phyloP scores from a whole-genome alignment of 257 asterid genomes.

The Linaria vulgaris region DNA sequence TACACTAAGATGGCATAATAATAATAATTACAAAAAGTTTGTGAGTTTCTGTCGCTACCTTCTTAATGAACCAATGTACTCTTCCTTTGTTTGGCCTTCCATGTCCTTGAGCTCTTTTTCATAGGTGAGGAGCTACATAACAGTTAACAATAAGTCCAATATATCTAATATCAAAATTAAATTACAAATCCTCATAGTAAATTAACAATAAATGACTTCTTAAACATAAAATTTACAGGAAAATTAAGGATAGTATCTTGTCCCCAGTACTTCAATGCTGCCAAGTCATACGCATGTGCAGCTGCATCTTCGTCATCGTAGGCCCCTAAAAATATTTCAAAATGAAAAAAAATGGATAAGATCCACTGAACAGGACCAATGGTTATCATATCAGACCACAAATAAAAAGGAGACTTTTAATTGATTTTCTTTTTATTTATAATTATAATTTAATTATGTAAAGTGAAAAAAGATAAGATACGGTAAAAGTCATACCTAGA shows the following conservation, averaged over 20 bases:
- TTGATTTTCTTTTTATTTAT: not conserved
- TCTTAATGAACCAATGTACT: conserved; percentile 83
- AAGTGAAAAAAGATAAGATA: not conserved
- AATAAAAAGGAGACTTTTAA: not conserved
- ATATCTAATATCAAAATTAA: too few relatives aligned
- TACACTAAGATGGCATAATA: not conserved
- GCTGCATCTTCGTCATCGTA: conserved; percentile 93
- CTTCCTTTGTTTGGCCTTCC: conserved; percentile 87
- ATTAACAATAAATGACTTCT: not conserved
- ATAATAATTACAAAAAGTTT: not conserved
- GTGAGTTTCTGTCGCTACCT: conserved; percentile 39
- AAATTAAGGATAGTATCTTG: conserved; percentile 80
- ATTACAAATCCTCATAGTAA: not conserved
- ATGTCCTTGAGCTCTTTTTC: conserved; percentile 72
- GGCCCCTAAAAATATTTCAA: conserved; percentile 61
- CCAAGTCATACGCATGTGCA: conserved; percentile 98
- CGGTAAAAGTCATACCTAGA: conserved; percentile 61
- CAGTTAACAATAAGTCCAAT: not conserved
- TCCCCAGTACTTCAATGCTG: conserved; percentile 97
- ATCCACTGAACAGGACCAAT: conserved; percentile 26
- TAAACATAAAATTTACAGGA: conserved; percentile 45
- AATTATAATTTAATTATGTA: not conserved
- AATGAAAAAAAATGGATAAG: conserved; percentile 32
- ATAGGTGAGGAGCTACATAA: conserved; percentile 50
- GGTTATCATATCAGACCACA: conserved; percentile 17